Evolutionary conservation across 768 basidiomycete genomes (phyloP).

Genomic region (Leccinum sublutescens): DNA sequence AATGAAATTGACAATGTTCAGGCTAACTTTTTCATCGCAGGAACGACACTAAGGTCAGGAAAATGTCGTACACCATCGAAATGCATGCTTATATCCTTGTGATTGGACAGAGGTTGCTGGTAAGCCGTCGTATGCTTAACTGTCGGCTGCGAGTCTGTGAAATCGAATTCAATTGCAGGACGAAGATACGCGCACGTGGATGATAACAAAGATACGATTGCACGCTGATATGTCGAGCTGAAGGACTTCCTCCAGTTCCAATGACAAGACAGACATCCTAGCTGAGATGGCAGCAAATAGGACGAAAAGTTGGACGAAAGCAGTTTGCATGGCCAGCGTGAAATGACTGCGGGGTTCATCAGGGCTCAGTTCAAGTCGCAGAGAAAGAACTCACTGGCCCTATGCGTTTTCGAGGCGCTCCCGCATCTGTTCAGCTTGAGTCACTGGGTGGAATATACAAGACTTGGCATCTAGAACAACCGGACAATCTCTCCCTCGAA

Average conservation of each 20-base stretch:
- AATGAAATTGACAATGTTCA: too few species aligned
- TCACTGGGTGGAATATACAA: background rate
- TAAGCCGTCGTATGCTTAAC: background rate
- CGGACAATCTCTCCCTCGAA: slow-evolving; percentile 36
- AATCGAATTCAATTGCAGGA: background rate
- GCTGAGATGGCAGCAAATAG: slow-evolving; percentile 60
- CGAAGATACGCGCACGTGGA: slow-evolving; percentile 31
- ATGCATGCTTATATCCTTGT: too few species aligned
- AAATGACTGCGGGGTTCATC: slow-evolving; percentile 47
- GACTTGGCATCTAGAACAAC: slow-evolving; percentile 19
- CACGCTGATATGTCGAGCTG: slow-evolving; percentile 27
- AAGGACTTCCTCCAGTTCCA: slow-evolving; percentile 44
- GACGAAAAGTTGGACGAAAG: slow-evolving; percentile 66
- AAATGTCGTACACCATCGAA: too few species aligned
- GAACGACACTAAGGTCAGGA: too few species aligned
- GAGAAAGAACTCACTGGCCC: slow-evolving; percentile 38
- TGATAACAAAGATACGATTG: slow-evolving; percentile 26
- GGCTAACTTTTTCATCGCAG: too few species aligned
- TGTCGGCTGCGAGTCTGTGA: slow-evolving; percentile 20
- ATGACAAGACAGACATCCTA: slow-evolving; percentile 46
- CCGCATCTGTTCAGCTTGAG: slow-evolving; percentile 39
- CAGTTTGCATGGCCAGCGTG: slow-evolving; percentile 62
- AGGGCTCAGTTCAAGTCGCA: background rate
- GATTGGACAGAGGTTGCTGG: background rate
- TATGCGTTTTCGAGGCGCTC: slow-evolving; percentile 48